phyloP scores from a whole-genome alignment of 106 monocot genomes.

The Cymbidium sinense region DNA sequence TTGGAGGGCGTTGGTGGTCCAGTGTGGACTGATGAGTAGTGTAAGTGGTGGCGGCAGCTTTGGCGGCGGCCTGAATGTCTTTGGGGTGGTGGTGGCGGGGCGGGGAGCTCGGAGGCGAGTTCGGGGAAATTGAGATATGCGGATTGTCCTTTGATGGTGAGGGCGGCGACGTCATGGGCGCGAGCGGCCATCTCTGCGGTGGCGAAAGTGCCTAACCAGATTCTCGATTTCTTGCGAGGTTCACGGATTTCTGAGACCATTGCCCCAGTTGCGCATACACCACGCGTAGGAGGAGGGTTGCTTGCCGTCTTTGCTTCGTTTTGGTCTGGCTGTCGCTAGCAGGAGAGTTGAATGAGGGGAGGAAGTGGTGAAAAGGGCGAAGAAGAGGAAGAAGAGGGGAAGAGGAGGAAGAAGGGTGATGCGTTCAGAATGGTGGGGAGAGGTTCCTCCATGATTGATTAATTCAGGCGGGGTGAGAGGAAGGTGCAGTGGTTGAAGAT shows the following conservation, averaged over 20 bases:
- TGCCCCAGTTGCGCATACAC: slow-evolving; percentile 95
- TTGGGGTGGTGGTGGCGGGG: slow-evolving; percentile 61
- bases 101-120: slow-evolving; percentile 55
- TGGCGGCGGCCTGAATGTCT: slow-evolving; percentile 75
- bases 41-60: slow-evolving; percentile 47
- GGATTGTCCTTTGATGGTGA: slow-evolving; percentile 70
- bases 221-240: slow-evolving; percentile 80
- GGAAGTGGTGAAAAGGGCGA: not conserved
- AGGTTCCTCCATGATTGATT: no score
- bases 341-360: not conserved
- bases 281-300: slow-evolving; percentile 51
- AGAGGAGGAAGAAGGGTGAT: no score
- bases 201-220: slow-evolving; percentile 87
- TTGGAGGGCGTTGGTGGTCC: not conserved
- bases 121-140: slow-evolving; percentile 86
- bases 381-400: no score
- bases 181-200: slow-evolving; percentile 93
- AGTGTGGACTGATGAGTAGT: not conserved
- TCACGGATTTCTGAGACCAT: slow-evolving; percentile 95
- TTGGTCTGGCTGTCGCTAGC: not conserved
- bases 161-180: slow-evolving; percentile 86
- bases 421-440: no score
- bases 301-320: slow-evolving; percentile 27
- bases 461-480: no score
- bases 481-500: no score